Base-by-base conservation (phyloP, 1,284 basidiomycete species). In the Moniliophthora roreri region DNA sequence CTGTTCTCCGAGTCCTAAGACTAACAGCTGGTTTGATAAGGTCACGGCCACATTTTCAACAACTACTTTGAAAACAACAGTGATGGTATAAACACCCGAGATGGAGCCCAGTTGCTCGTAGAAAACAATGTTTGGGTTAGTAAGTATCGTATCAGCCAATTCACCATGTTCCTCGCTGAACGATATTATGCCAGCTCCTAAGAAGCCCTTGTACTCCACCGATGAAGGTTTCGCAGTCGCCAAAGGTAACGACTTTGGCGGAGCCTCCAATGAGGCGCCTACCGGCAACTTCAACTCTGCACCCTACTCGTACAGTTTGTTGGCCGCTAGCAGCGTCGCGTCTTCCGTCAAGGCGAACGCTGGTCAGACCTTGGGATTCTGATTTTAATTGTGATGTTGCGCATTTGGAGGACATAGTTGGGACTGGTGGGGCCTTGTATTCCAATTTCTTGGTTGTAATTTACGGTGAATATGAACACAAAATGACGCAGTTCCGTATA, bases 21-120 rank as follows among this genome's bases (percentile, higher is more conserved):
- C n/a, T n/a, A n/a, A 32, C 28, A n/a, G 15, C 10, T 23, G 41
- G 15, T 4, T 23, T 13, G n/a, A 16, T 7, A 10, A 46, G 44
- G 76, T 39, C 68, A 68, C 51, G 76, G 74, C 40, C 76, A 77
- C 66, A 72, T 77, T 60, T 78, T 67, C 64, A 78, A 78, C 69
- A 78, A 75, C 59, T 62, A 62, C 54, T 67, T 60, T 49, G 54
- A 52, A 11, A 66, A 69, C 66, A 75, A 74, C 62, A 68, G 65
- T 58, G 76, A 78, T 59, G 76, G 77, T 50, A 78, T 79, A 59
- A 78, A 78, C 66, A 77, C 76, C 50, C 74, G 77, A 55, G 69
- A 73, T 55, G 77, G 75, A 55, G 75, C 76, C 42, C 71, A 77
- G 58, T 70, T 77, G 50, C 68, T 77, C 16, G 73, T 78, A 44